These are phyloP conservation scores for Xylariaceae sp. DNA, from an alignment of 2,329 filamentous ascomycete genomes.

Conservation along the genomic window DNA sequence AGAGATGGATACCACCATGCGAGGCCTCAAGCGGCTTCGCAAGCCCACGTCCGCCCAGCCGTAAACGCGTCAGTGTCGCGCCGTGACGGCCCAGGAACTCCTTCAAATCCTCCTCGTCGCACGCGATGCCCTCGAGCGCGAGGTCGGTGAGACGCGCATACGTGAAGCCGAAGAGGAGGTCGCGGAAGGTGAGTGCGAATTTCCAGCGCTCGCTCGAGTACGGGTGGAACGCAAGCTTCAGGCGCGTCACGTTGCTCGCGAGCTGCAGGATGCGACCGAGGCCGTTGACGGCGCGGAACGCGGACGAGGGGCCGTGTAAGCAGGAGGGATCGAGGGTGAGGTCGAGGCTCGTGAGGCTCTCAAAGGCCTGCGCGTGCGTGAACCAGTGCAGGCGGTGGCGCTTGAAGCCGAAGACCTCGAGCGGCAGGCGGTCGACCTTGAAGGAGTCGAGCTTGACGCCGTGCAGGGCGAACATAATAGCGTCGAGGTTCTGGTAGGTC, in stretches of 20 bases:
- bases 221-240: constrained; percentile 40
- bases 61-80: constrained; percentile 36
- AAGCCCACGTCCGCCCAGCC: constrained; percentile 42
- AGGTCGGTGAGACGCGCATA: constrained; percentile 38
- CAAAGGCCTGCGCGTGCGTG: constrained; percentile 37
- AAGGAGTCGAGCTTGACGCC: constrained; percentile 36
- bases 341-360: constrained; percentile 36
- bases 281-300: constrained; percentile 39
- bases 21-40: constrained; percentile 36
- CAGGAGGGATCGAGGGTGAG: constrained; percentile 39
- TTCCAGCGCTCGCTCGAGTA: constrained; percentile 37
- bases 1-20: constrained; percentile 42
- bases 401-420: constrained; percentile 38
- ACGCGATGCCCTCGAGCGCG: constrained; percentile 40
- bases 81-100: constrained; percentile 40
- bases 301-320: constrained; percentile 34
- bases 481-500: constrained; percentile 37
- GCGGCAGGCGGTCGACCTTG: constrained; percentile 40
- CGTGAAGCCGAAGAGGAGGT: constrained; percentile 36
- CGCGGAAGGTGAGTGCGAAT: constrained; percentile 38
- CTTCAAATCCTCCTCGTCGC: constrained; percentile 40
- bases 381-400: constrained; percentile 39
- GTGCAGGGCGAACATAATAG: constrained; percentile 36
- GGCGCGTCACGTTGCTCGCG: constrained; percentile 34
- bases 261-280: constrained; percentile 40